A percentile compares a stretch with the other conserved stretches of the same genome.
These are phyloP conservation scores for Apiospora hydei DNA, from an alignment of 2,329 filamentous ascomycete genomes.

Conservation along the genomic window DNA sequence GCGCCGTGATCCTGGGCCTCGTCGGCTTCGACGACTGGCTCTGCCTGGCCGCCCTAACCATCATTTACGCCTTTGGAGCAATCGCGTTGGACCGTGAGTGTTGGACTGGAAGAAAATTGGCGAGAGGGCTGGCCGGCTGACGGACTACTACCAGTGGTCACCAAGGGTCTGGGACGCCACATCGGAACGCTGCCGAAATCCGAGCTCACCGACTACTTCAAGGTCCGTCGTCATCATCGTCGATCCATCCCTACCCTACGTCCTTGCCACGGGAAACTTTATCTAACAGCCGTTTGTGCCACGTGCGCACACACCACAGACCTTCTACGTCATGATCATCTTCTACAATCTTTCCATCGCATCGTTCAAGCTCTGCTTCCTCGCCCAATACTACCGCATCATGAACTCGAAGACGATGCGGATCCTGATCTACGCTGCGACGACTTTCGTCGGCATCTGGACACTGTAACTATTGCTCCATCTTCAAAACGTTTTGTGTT, in stretches of 20 bases:
- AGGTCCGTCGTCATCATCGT: background rate
- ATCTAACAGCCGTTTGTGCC: background rate
- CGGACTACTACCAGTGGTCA: background rate
- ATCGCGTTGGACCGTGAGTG: background rate
- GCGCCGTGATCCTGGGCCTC: background rate
- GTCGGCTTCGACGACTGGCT: conserved; percentile 21
- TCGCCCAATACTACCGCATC: conserved; percentile 17
- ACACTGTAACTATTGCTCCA: background rate
- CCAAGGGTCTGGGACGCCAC: background rate
- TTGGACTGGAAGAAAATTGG: too few relatives aligned
- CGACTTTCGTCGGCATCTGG: background rate
- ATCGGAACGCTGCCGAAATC: conserved; percentile 13
- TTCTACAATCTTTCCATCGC: conserved; percentile 5
- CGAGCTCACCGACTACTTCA: background rate
- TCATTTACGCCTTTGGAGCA: background rate
- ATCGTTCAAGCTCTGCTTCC: conserved; percentile 10
- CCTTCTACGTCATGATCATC: conserved; percentile 1
- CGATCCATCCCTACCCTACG: background rate
- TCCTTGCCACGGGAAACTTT: background rate
- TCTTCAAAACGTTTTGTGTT: background rate
- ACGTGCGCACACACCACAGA: background rate
- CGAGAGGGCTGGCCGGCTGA: background rate
- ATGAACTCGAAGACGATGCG: background rate
- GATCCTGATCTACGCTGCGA: background rate
- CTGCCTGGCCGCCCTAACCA: background rate